These are phyloP conservation scores for Pseudogymnoascus sp. DNA, from an alignment of 2,329 filamentous ascomycete genomes.

Conservation along the genomic window DNA sequence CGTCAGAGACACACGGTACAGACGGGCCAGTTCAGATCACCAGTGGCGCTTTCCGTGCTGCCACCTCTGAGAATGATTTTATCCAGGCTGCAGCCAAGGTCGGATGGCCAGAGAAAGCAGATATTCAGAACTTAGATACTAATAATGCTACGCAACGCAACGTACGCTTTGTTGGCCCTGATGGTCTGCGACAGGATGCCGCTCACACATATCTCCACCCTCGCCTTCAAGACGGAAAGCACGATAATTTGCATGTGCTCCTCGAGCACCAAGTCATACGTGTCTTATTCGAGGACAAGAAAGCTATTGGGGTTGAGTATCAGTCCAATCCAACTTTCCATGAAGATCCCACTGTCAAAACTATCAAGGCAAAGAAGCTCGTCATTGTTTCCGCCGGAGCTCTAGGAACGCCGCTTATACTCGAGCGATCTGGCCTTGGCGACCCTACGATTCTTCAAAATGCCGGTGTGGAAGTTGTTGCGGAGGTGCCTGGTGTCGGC, in stretches of 20 bases:
- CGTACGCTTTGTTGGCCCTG: neutral
- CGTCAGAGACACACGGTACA: conserved; percentile 38
- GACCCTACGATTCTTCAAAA: conserved; percentile 39
- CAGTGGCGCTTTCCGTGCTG: conserved; percentile 37
- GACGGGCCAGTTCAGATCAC: conserved; percentile 49
- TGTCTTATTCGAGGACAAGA: conserved; percentile 60
- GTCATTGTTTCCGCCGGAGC: conserved; percentile 39
- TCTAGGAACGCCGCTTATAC: conserved; percentile 34
- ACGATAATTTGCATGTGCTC: conserved; percentile 63
- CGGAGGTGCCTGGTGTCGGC: conserved; percentile 45
- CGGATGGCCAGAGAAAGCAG: conserved; percentile 44
- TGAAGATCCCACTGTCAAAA: conserved; percentile 25
- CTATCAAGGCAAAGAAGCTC: conserved; percentile 44
- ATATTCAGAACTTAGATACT: conserved; percentile 44
- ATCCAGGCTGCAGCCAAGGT: conserved; percentile 39
- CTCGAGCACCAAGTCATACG: conserved; percentile 74
- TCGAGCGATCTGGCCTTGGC: conserved; percentile 56
- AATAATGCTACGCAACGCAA: conserved; percentile 13
- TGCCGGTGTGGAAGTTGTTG: conserved; percentile 39
- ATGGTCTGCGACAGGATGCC: conserved; percentile 64
- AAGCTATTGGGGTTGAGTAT: conserved; percentile 63
- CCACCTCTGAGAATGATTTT: conserved; percentile 39
- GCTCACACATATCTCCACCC: conserved; percentile 68
- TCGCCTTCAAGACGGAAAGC: conserved; percentile 49
- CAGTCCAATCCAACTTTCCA: conserved; percentile 44